Percentiles rank a stretch among this genome's conserved stretches.
Conservation (phyloP, 73 alveolate species). For the Paramecium primaurelia region DNA sequence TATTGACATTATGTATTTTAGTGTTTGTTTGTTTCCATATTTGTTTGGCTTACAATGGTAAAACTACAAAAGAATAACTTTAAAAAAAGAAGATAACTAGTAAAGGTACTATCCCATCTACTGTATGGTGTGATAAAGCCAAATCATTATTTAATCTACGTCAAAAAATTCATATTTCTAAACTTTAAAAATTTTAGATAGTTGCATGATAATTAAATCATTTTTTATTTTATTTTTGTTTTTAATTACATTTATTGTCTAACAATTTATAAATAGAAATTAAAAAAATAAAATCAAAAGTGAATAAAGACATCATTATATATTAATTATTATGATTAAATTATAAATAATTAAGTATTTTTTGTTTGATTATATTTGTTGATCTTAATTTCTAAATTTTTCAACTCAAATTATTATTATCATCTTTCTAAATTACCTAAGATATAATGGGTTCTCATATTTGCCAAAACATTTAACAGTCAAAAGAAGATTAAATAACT, state of each 20-base stretch:
- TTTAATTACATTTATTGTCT: neutral
- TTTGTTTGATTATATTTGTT: neutral
- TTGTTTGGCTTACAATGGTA: constrained; percentile 50
- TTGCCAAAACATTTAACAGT: neutral
- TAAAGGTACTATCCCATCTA: neutral
- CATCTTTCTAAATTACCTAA: neutral
- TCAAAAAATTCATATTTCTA: neutral
- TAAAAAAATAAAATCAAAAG: neutral
- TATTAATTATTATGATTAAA: neutral
- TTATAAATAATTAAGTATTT: neutral
- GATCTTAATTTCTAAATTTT: neutral
- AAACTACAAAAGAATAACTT: constrained; percentile 56
- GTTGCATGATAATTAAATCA: neutral
- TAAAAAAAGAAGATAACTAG: neutral
- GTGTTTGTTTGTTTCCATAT: constrained; percentile 48
- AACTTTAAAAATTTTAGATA: neutral
- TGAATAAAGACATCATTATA: neutral
- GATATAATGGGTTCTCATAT: neutral
- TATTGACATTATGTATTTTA: constrained; percentile 44
- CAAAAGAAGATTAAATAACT: neutral
- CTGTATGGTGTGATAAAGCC: constrained; percentile 56
- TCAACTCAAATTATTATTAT: neutral
- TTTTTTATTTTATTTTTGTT: neutral
- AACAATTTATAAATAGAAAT: neutral
- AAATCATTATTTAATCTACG: constrained; percentile 56